Evolutionary conservation across 1,284 basidiomycete genomes (phyloP).

Genomic region (Quambalaria eucalypti): DNA sequence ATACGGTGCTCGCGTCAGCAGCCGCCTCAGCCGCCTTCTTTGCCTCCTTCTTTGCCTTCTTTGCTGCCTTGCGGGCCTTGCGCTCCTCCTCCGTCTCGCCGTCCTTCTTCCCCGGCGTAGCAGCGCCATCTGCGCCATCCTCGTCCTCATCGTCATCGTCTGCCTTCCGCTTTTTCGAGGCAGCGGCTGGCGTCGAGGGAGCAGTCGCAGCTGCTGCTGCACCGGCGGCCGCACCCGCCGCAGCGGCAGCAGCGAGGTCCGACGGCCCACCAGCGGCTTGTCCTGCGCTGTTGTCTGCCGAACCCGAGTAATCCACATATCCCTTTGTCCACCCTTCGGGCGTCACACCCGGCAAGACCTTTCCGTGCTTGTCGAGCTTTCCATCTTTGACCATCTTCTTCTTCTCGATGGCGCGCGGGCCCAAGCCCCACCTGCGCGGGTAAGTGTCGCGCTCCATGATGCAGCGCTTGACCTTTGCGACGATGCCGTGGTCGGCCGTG

Average conservation of each 20-base stretch:
- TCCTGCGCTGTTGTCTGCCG: constrained; percentile 52
- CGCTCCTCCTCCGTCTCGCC: constrained; percentile 43
- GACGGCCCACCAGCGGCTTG: constrained; percentile 32
- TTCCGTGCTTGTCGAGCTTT: constrained; percentile 90
- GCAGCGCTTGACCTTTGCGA: constrained; percentile 97
- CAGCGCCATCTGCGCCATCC: constrained; percentile 21
- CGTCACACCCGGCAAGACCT: constrained; percentile 80
- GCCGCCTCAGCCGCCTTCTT: too few species aligned
- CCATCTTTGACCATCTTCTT: constrained; percentile 74
- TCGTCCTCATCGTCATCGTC: constrained; percentile 41
- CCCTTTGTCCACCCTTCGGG: constrained; percentile 82
- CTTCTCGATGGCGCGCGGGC: constrained; percentile 91
- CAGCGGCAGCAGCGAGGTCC: constrained; percentile 9
- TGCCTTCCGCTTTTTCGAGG: constrained; percentile 19
- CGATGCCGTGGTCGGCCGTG: constrained; percentile 96
- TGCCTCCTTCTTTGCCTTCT: constrained; percentile 45
- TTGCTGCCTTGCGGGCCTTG: constrained; percentile 45
- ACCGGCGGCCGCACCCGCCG: constrained; percentile 9
- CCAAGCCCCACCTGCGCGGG: constrained; percentile 94
- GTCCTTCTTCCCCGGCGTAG: constrained; percentile 30
- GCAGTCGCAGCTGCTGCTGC: constrained; percentile 2
- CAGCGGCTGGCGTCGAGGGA: constrained; percentile 14
- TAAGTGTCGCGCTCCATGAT: constrained; percentile 99
- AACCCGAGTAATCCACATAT: constrained; percentile 77
- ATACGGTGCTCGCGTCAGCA: too few species aligned